Base-by-base conservation (phyloP, 2,329 filamentous ascomycete genomes). In the Aspergillus sp. region DNA sequence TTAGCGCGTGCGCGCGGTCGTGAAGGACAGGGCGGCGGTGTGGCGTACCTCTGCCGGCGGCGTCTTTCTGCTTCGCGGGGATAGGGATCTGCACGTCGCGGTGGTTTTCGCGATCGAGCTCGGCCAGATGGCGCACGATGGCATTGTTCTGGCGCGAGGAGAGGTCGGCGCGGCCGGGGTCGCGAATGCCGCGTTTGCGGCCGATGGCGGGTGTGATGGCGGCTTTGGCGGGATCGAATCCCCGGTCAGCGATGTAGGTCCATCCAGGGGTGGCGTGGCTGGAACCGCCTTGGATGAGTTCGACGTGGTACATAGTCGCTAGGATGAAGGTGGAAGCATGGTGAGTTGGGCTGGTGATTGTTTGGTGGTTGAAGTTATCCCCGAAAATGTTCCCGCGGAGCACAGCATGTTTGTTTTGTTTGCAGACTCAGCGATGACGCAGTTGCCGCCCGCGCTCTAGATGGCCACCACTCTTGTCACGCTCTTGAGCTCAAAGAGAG, bases 171-270 rank as follows among this genome's bases (percentile, higher is more conserved):
- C 74, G 71, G 23, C 77, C 76, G 4, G 77, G 77, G 54, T 80
- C 82, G 57, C 88, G 81, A 17, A 83, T 82, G 25, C 84, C 86
- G 64, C 91, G 88, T 74, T 95, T 96, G 57, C 88, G 82, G 44
- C 72, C 74, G 54, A 69, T 76, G 65, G 71, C 75, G 68, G 67
- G 78, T 81, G 82, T 58, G 76, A 73, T 53, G 76, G 79, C 55
- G 71, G 73, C 58, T 77, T 81, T 80, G 9, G 83, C 79, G 11
- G 82, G 79, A 50, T 83, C 80, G 51, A 82, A 79, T 71, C 81
- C 68, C 14, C 82, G 86, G 67, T 96, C 90, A 25, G 91, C 86
- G 1, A 97, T 89, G 69, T 96, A 96, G 11, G 91, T 91, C 88
- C 91, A 97, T 65, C 93, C 93, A 1, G 93, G 91, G 1, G 90